Evolutionary conservation across 345 rosid genomes (phyloP), one percentile per base, ranked within the genome.

Genomic region (Gossypium thurberi): DNA sequence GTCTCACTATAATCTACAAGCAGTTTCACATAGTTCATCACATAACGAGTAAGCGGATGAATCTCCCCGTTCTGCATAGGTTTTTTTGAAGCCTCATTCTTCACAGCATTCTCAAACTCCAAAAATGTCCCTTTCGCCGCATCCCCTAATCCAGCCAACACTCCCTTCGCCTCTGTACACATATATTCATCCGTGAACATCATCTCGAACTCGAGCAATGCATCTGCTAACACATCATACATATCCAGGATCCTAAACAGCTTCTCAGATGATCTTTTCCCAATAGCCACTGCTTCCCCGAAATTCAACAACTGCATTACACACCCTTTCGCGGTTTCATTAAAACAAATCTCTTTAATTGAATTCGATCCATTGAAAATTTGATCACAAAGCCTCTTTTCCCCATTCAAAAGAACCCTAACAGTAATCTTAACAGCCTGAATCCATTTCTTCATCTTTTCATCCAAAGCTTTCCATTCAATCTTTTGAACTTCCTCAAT

Each of bases 401-500:
- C 99, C 10, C 97, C 94, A 17, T 82, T 82, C 65, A 95, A 92
- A 20, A 56, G 89, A 74, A 88, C 93, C 81, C 88, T 86, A 46
- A 83, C 87, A 9, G 84, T 79, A 47, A 91, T 81, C 85, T 95
- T 95, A 55, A 89, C 81, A 25, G 99, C 98, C 75, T 85, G 99
- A 51, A 85, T 81, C 99, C 99, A 95, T 71, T 86, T 92, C 92
- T 90, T 95, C 98, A 95, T 92, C 83, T 92, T 95, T 86, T 95
- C 98, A 82, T 95, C 97, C 97, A 95, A 84, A 59, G 74, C 69
- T 53, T 77, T 91, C 99, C 98, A 92, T 65, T 88, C 98, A 75
- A 95, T 90, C 77, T 80, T 92, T 78, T 92, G 99, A 5, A 95
- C 97, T 60, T 95, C 98, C 79, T 95, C 99, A 14, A 95, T 95